Percentiles rank a stretch among this genome's conserved stretches.
Evolutionary conservation across 495 filamentous ascomycete genomes (phyloP).

Genomic region (Barbatosphaeria neglecta): DNA sequence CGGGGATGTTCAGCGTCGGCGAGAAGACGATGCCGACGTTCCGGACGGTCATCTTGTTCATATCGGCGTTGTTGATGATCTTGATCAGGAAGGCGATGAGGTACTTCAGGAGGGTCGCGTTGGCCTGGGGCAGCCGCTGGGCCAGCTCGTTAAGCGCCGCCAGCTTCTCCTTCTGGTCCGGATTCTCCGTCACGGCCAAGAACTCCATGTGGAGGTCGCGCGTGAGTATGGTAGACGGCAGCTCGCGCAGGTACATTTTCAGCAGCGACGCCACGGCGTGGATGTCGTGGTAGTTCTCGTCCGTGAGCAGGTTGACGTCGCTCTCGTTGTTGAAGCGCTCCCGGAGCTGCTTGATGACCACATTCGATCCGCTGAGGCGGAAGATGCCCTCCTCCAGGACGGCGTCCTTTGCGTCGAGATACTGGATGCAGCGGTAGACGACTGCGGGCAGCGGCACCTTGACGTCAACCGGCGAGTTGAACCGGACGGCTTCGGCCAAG

Average conservation of each 20-base stretch:
- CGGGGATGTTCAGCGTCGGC: slow-evolving; percentile 94
- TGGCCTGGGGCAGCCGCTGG: slow-evolving; percentile 67
- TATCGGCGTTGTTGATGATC: slow-evolving; percentile 76
- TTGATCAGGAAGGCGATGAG: slow-evolving; percentile 76
- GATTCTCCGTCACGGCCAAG: slow-evolving; percentile 69
- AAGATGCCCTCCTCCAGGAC: slow-evolving; percentile 90
- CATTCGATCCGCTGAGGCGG: slow-evolving; percentile 85
- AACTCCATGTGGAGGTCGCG: slow-evolving; percentile 85
- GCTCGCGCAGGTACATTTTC: slow-evolving; percentile 87
- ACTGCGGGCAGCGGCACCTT: slow-evolving; percentile 77
- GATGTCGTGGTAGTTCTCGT: slow-evolving; percentile 84
- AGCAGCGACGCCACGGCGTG: slow-evolving; percentile 91
- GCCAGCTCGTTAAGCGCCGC: slow-evolving; percentile 76
- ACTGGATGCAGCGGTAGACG: slow-evolving; percentile 92
- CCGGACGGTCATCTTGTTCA: slow-evolving; percentile 96
- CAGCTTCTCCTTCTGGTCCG: slow-evolving; percentile 66
- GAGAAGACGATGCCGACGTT: slow-evolving; percentile 98
- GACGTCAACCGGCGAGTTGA: slow-evolving; percentile 59
- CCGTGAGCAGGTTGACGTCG: slow-evolving; percentile 77
- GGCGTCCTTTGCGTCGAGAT: slow-evolving; percentile 74
- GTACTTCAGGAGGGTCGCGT: slow-evolving; percentile 67
- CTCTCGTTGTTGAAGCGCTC: slow-evolving; percentile 91
- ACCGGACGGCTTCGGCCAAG: slow-evolving; percentile 75
- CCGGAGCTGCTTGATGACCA: slow-evolving; percentile 80
- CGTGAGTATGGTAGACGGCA: slow-evolving; percentile 83